These are phyloP conservation scores for Calonectria pteridis DNA, from an alignment of 2,329 filamentous ascomycete species.

Conservation along the genomic window DNA sequence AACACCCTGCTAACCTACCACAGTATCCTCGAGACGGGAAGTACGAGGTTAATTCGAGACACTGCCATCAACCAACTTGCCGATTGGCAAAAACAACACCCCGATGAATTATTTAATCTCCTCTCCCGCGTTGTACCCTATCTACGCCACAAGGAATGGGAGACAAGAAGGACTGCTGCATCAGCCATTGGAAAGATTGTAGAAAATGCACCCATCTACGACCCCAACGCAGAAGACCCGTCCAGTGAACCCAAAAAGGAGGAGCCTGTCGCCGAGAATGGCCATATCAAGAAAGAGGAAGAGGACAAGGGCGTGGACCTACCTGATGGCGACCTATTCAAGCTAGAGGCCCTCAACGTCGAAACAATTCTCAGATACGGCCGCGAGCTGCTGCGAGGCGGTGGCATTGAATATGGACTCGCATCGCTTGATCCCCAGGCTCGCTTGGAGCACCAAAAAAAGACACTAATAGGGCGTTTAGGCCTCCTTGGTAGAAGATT, in stretches of 20 bases:
- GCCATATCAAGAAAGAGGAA: slow-evolving; percentile 72
- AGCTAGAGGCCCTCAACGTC: slow-evolving; percentile 81
- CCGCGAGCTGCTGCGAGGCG: slow-evolving; percentile 85
- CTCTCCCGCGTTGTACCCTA: slow-evolving; percentile 96
- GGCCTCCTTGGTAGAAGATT: slow-evolving; percentile 87
- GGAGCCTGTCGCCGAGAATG: slow-evolving; percentile 50
- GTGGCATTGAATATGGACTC: slow-evolving; percentile 87
- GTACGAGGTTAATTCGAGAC: slow-evolving; percentile 94
- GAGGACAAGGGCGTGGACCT: slow-evolving; percentile 59
- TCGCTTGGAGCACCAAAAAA: slow-evolving; percentile 88
- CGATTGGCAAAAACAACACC: slow-evolving; percentile 97
- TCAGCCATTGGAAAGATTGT: slow-evolving; percentile 96
- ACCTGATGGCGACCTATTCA: slow-evolving; percentile 73
- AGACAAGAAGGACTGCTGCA: slow-evolving; percentile 92
- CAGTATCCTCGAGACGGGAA: slow-evolving; percentile 96
- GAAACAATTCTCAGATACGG: slow-evolving; percentile 84
- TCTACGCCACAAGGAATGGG: slow-evolving; percentile 94
- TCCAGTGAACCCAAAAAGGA: slow-evolving; percentile 56
- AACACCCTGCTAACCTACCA: slow-evolving; percentile 28
- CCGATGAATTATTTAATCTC: slow-evolving; percentile 96
- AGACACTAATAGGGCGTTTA: slow-evolving; percentile 83
- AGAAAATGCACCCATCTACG: slow-evolving; percentile 86
- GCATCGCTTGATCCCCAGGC: slow-evolving; percentile 85
- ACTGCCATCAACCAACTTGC: slow-evolving; percentile 97
- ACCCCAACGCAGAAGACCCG: slow-evolving; percentile 84